Evolutionary conservation across 2,329 filamentous ascomycete species (phyloP), one percentile per base, ranked within the genome.

Genomic region (Stachybotrys echinatus): DNA sequence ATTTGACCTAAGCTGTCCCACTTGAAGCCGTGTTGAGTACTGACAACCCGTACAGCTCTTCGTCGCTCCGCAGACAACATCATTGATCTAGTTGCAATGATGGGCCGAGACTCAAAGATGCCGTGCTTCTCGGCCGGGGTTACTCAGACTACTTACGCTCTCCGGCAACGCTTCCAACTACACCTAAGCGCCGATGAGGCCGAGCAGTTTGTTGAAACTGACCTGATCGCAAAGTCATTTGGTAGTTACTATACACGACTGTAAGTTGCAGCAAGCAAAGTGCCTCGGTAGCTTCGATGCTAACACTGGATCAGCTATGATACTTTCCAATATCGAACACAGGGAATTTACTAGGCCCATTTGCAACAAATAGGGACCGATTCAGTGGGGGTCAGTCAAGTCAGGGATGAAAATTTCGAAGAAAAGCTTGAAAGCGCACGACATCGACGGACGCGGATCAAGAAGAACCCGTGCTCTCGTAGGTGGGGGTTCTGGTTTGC

Each of bases 161-260:
- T 94, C 54, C 74, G 88, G 31, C 85, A 88, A 58, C 77, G 89
- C 23, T 91, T 94, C 65, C 88, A 92, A 73, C 73, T 92, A 52
- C 88, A 94, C 65, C 77, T 92, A 56, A 92, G 88, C 59, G 86
- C 86, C 48, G 87, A 92, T 55, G 89, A 92, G 64, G 89, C 89
- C 5, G 86, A 91, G 67, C 79, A 79, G 42, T 92, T 88, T 72
- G 88, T 94, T 18, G 89, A 94, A 64, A 85, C 77, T 34, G 88
- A 92, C 64, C 70, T 94, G 61, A 80, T 94, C 58, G 83, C 75
- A 55, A 94, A 94, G 77, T 89, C 87, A 55, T 79, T 89, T 58
- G 89, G 89, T 54, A 92, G 88, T 68, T 94, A 94, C 71, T 92
- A 92, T 66, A 92, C 89, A 64, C 81, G 88, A 73, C 79, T 92